A percentile compares a stretch with the other conserved stretches of the same genome.
Conservation (phyloP, 106 monocot genomes). For the Dendrobium nobile region DNA sequence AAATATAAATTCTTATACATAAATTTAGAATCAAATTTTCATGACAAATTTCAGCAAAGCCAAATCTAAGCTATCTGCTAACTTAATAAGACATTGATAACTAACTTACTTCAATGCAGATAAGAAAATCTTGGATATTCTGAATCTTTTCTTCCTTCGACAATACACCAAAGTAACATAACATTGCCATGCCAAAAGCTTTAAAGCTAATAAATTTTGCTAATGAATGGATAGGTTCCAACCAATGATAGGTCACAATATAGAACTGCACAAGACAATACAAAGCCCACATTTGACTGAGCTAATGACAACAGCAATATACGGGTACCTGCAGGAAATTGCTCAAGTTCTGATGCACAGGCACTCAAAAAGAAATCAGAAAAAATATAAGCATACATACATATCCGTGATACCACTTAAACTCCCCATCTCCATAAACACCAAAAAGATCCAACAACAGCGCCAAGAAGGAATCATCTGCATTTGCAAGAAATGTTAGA, state of each 20-base stretch:
- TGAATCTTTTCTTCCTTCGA: conserved; percentile 66
- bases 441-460: conserved; percentile 69
- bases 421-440: conserved; percentile 82
- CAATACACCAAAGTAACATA: conserved; percentile 66
- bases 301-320: conserved; percentile 66
- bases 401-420: conserved; percentile 88
- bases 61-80: too few relatives aligned
- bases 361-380: background rate
- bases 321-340: conserved; percentile 62
- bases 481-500: conserved; percentile 4
- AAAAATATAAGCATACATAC: background rate
- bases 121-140: conserved; percentile 81
- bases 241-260: conserved; percentile 58
- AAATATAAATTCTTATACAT: background rate
- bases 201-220: conserved; percentile 94
- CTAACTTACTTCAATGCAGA: conserved; percentile 69
- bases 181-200: conserved; percentile 65
- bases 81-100: background rate
- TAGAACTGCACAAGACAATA: conserved; percentile 88
- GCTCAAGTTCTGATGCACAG: background rate
- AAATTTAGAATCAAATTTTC: background rate
- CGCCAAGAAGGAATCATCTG: conserved; percentile 87
- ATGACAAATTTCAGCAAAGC: background rate
- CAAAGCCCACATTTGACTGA: conserved; percentile 91
- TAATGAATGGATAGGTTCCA: conserved; percentile 60